Evolutionary conservation across 2,329 filamentous ascomycete species (phyloP), one percentile per base, ranked within the genome.

Genomic region (Colletotrichum theobromicola): DNA sequence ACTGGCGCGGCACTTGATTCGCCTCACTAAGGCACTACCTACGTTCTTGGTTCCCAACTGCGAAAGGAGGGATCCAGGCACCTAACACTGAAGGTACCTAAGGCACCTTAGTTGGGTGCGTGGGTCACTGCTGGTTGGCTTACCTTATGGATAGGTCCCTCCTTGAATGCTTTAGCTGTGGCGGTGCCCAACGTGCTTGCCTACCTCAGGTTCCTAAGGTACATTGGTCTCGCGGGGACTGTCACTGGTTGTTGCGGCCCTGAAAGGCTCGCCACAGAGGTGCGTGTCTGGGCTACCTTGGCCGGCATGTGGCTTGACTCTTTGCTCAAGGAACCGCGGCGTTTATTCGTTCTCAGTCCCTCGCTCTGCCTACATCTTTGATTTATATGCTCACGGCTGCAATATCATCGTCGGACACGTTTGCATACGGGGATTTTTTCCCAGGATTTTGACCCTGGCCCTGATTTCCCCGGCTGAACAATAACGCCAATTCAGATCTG

Each of bases 361-460:
- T 69, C 65, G 70, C 42, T 72, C 70, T 72, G 16, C 53, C 69
- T 35, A n/a, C 46, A 42, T 61, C 60, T 70, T 64, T 66, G 21
- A 24, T 66, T 57, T 32, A 50, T n/a, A 50, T 50, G 42, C 6
- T 50, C n/a, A 12, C 42, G n/a, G 42, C n/a, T 50, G 42, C 7
- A 50, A 50, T 50, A 13, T 50, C n/a, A 50, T 21, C 42, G 42
- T 7, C 42, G n/a, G 42, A 50, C 42, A 50, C 42, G n/a, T 50
- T 13, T 50, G 24, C 42, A n/a, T n/a, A 10, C n/a, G 21, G 42
- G 42, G 42, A 46, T n/a, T 21, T 9, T 18, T 53, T 35, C 12
- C n/a, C 24, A 35, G n/a, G n/a, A n/a, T 18, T 28, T 16, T 21
- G 57, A 15, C 30, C 15, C 18, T 18, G 28, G 32, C 30, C 18